Evolutionary conservation across 2,329 filamentous ascomycete species (phyloP).

Genomic region (Xylariales sp.): DNA sequence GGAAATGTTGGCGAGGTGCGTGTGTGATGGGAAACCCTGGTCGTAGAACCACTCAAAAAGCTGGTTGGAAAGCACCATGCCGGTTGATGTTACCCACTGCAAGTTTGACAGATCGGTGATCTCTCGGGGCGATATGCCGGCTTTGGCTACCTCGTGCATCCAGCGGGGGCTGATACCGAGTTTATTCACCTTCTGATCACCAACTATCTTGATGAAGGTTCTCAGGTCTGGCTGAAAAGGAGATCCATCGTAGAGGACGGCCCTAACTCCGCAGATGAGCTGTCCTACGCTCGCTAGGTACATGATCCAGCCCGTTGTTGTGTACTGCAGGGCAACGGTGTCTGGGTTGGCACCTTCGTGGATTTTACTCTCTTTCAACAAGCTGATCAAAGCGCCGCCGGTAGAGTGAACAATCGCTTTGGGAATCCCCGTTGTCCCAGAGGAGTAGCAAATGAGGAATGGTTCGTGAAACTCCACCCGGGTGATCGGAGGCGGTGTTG

Average conservation of each 20-base stretch:
- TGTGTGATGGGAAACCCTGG: slow-evolving; percentile 59
- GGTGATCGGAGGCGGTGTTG: slow-evolving; percentile 45
- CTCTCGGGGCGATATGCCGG: slow-evolving; percentile 55
- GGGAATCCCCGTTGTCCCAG: slow-evolving; percentile 76
- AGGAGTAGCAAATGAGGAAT: slow-evolving; percentile 73
- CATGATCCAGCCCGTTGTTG: slow-evolving; percentile 86
- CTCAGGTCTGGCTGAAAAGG: slow-evolving; percentile 68
- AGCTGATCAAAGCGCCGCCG: slow-evolving; percentile 56
- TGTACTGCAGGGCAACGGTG: slow-evolving; percentile 49
- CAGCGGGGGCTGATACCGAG: slow-evolving; percentile 75
- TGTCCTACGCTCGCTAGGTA: slow-evolving; percentile 60
- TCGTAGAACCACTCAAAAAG: slow-evolving; percentile 79
- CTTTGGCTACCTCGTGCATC: slow-evolving; percentile 67
- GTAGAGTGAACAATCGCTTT: slow-evolving; percentile 82
- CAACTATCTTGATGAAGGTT: slow-evolving; percentile 59
- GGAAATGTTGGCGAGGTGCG: slow-evolving; percentile 69
- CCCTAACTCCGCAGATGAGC: slow-evolving; percentile 55
- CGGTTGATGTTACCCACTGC: slow-evolving; percentile 63
- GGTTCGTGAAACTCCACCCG: slow-evolving; percentile 69
- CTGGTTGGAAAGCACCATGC: slow-evolving; percentile 75
- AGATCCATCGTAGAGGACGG: slow-evolving; percentile 77
- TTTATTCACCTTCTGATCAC: slow-evolving; percentile 62
- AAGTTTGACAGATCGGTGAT: slow-evolving; percentile 60
- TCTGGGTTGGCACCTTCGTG: slow-evolving; percentile 37
- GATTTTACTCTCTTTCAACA: slow-evolving; percentile 53